These are phyloP conservation scores for Geosmithia putterillii DNA, from an alignment of 2,329 filamentous ascomycete species.

Conservation along the genomic window DNA sequence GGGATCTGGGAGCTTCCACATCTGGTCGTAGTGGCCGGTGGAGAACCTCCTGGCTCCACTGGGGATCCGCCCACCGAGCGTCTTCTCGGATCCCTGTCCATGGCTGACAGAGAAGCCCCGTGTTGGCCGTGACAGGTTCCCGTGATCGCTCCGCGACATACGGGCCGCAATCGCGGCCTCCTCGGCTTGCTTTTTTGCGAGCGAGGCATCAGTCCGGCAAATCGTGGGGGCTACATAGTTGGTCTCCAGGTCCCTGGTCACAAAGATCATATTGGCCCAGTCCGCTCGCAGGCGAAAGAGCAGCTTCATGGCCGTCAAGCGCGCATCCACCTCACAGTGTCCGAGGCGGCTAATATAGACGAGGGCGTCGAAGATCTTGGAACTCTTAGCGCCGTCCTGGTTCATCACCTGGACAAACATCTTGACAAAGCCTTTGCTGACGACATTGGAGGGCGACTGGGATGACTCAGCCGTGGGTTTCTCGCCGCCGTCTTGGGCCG, in stretches of 20 bases:
- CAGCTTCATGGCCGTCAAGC: constrained; percentile 63
- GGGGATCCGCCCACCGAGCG: constrained; percentile 24
- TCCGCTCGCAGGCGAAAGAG: constrained; percentile 77
- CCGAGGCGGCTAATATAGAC: constrained; percentile 50
- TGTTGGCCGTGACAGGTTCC: constrained; percentile 22
- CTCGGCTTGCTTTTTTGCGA: constrained; percentile 36
- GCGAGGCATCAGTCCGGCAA: constrained; percentile 47
- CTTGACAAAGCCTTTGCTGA: constrained; percentile 57
- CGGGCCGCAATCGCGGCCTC: constrained; percentile 34
- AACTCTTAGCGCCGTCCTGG: constrained; percentile 50
- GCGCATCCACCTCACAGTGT: constrained; percentile 53
- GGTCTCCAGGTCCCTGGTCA: constrained; percentile 59
- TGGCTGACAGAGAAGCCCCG: constrained; percentile 43
- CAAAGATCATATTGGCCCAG: constrained; percentile 62
- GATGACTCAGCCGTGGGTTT: constrained; percentile 9
- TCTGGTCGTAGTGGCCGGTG: constrained; percentile 28
- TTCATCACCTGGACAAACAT: constrained; percentile 69
- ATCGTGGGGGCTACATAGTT: constrained; percentile 61
- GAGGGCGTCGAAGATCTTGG: constrained; percentile 48
- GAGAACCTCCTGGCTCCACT: constrained; percentile 24
- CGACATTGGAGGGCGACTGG: constrained; percentile 55
- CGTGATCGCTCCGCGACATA: constrained; percentile 30
- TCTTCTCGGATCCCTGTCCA: constrained; percentile 28
- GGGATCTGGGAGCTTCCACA: constrained; percentile 47
- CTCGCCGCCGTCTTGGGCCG: background rate